Conservation (phyloP, 108 stramenopile genomes). For the Cyclostephanos invisitatus region DNA sequence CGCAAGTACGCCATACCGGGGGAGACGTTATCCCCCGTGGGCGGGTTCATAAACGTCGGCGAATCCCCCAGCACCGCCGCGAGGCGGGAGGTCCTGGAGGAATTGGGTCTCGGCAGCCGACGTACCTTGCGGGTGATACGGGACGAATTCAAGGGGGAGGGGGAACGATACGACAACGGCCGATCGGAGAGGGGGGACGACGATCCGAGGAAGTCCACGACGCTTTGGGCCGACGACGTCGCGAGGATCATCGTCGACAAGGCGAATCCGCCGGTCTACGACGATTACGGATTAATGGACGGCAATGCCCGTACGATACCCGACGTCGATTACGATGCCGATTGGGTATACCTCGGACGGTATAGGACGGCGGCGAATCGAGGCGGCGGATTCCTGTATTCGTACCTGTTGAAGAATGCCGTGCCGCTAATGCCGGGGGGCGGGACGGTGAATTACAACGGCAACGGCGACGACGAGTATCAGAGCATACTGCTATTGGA, state of each 20-base stretch:
- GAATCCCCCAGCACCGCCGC: slow-evolving; percentile 59
- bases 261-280: slow-evolving; percentile 8
- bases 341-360: slow-evolving; percentile 60
- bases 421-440: slow-evolving; percentile 46
- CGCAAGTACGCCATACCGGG: slow-evolving; percentile 64
- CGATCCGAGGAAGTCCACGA: neutral
- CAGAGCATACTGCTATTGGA: slow-evolving; percentile 47
- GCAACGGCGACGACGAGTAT: slow-evolving; percentile 49
- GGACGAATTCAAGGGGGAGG: neutral
- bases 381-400: slow-evolving; percentile 64
- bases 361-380: slow-evolving; percentile 68
- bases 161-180: neutral
- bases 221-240: neutral
- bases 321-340: slow-evolving; percentile 20
- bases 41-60: slow-evolving; percentile 59
- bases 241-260: slow-evolving; percentile 7
- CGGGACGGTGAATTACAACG: slow-evolving; percentile 28
- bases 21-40: slow-evolving; percentile 50
- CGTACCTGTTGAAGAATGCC: slow-evolving; percentile 58
- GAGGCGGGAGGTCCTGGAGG: slow-evolving; percentile 64
- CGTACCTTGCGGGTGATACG: slow-evolving; percentile 16
- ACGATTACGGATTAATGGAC: slow-evolving; percentile 15
- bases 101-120: slow-evolving; percentile 52
- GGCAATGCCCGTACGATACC: neutral
- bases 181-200: neutral